Conservation (phyloP, 2,329 filamentous ascomycete genomes). For the Nemania diffusa region DNA sequence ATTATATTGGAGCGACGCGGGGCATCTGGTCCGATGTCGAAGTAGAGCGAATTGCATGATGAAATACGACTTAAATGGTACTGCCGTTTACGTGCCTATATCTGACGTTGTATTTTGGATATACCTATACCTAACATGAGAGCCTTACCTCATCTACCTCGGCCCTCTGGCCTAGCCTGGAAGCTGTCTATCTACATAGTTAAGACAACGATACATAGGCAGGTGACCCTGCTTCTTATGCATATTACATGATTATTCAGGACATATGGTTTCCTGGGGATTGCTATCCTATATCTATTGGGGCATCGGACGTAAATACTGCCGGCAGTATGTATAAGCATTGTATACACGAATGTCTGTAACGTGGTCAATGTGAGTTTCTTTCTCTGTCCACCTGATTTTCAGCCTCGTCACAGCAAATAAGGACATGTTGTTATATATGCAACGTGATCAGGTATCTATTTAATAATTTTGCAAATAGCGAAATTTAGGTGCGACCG, state of each 20-base stretch:
- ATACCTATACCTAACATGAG: not conserved
- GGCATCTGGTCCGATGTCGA: not conserved
- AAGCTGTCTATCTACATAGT: not conserved
- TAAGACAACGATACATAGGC: not conserved
- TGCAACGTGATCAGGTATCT: conserved; percentile 22
- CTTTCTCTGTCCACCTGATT: not conserved
- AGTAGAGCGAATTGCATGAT: not conserved
- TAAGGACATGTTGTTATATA: not conserved
- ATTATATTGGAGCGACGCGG: not conserved
- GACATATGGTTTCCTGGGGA: not conserved
- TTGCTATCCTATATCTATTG: no score
- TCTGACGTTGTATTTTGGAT: no score
- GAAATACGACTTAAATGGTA: no score
- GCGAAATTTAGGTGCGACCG: not conserved
- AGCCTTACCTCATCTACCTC: not conserved
- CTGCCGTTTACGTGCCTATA: no score
- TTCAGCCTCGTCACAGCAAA: not conserved
- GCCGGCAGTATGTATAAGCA: not conserved
- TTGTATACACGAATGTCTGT: not conserved
- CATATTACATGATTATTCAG: not conserved
- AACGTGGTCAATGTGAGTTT: not conserved
- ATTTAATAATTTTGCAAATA: conserved; percentile 10
- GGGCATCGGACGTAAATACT: no score
- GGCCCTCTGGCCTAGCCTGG: not conserved
- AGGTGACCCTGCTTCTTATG: not conserved